Evolutionary conservation across 768 basidiomycete genomes (phyloP), one percentile per base, ranked within the genome.

Genomic region (Lyophyllum decastes): DNA sequence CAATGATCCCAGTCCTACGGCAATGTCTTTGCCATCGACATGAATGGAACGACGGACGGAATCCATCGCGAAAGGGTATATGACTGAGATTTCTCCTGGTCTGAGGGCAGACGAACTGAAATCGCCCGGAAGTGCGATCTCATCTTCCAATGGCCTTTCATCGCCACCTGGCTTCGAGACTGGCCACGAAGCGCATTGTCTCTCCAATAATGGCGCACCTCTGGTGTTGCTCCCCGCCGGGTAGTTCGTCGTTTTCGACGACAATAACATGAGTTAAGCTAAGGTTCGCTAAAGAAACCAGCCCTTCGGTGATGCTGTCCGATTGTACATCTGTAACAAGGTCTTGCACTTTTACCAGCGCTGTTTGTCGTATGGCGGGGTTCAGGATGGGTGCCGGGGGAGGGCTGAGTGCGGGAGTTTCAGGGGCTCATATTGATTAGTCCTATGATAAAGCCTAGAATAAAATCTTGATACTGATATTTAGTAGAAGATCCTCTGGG

Each of bases 231-330:
- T 86, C 84, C 8, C 91, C 90, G 16, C 82, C 78, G 43, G 73
- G 76, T 49, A 93, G 79, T 17, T 85, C 82, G 70, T 97, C 95
- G 65, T 92, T 86, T 61, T 98, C 97, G 50, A 97, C 85, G 57
- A 98, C 92, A 61, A 99, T 93, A 64, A 99, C 94, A 61, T 90
- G 91, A 65, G 98, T 91, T 19, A 99, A 82, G 1, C 97, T 97
- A 16, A 98, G 88, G 69, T 95, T 96, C 72, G 96, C 92, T 47
- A 99, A 84, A 70, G 97, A 95, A 40, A 95, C 92, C 77, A 99
- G 84, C 52, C 97, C 97, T 40, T 89, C 84, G 38, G 90, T 87
- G 63, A 99, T 93, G 70, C 95, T 95, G 62, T 96, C 92, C 57
- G 98, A 85, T 66, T 98, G 97, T 8, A 87, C 82, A 72, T 96